Conservation (phyloP, 176 grass and related monocot genomes). For the Triticum urartu region DNA sequence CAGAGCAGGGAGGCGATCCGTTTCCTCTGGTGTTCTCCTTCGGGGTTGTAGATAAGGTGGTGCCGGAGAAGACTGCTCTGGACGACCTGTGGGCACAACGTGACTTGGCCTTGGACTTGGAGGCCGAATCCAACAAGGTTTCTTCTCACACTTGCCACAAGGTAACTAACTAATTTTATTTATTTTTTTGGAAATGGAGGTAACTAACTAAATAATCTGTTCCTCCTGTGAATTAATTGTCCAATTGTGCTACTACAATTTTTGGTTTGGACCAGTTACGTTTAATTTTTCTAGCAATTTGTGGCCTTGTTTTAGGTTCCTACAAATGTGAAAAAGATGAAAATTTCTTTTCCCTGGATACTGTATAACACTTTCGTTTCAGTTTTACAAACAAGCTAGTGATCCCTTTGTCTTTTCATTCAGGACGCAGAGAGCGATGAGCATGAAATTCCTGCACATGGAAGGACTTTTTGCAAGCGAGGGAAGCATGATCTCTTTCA, state of each 20-base stretch:
- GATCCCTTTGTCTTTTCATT: no score
- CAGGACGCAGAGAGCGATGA: constrained; percentile 11
- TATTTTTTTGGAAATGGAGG: no score
- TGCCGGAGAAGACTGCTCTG: background rate
- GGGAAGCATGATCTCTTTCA: constrained; percentile 64
- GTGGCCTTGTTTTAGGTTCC: no score
- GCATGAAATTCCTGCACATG: background rate
- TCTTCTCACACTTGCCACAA: background rate
- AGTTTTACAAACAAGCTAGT: no score
- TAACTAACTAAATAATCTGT: background rate
- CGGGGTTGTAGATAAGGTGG: constrained; percentile 7
- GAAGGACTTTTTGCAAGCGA: constrained; percentile 23
- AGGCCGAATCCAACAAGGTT: constrained; percentile 12
- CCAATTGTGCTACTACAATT: no score
- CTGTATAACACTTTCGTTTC: background rate
- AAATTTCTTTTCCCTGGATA: no score
- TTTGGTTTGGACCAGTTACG: no score
- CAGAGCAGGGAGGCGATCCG: background rate
- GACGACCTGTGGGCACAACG: constrained; percentile 30
- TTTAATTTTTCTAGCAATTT: no score
- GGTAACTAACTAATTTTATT: constrained; percentile 13
- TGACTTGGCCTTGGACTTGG: background rate
- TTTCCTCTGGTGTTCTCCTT: constrained; percentile 38
- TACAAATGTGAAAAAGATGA: no score
- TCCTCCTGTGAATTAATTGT: no score